These are phyloP conservation scores for Verticillium longisporum DNA, from an alignment of 2,329 filamentous ascomycete genomes.

Conservation along the genomic window DNA sequence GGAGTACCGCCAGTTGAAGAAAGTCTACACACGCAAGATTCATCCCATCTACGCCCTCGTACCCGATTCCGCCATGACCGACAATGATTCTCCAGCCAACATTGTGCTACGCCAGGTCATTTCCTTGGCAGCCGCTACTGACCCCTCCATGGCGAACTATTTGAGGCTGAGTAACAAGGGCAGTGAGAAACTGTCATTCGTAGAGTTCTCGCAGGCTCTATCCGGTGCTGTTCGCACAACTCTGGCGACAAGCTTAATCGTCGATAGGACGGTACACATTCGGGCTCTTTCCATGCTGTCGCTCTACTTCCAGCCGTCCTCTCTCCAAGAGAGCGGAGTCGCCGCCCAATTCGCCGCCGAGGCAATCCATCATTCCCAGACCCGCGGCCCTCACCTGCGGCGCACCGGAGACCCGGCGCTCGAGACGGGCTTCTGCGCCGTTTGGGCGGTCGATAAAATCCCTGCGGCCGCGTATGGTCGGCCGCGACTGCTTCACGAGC, in stretches of 20 bases:
- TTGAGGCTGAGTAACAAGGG: slow-evolving; percentile 35
- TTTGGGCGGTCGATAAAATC: slow-evolving; percentile 56
- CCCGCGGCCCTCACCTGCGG: slow-evolving; percentile 47
- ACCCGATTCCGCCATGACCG: slow-evolving; percentile 25
- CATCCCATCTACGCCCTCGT: slow-evolving; percentile 50
- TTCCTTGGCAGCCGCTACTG: slow-evolving; percentile 46
- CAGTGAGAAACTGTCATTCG: slow-evolving; percentile 29
- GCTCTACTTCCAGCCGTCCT: slow-evolving; percentile 51
- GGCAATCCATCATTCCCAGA: slow-evolving; percentile 51
- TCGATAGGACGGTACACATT: slow-evolving; percentile 47
- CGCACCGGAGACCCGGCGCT: slow-evolving; percentile 28
- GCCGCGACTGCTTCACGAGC: slow-evolving; percentile 52
- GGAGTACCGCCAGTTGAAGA: slow-evolving; percentile 37
- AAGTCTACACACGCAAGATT: slow-evolving; percentile 43
- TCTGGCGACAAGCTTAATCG: slow-evolving; percentile 46
- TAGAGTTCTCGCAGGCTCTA: slow-evolving; percentile 40
- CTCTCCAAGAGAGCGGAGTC: slow-evolving; percentile 45
- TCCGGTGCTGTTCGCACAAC: slow-evolving; percentile 41
- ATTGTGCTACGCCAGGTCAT: slow-evolving; percentile 46
- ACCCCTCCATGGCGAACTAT: slow-evolving; percentile 35
- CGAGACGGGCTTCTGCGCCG: slow-evolving; percentile 47
- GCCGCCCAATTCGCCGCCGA: slow-evolving; percentile 45
- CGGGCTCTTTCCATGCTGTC: slow-evolving; percentile 47
- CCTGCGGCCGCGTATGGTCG: slow-evolving; percentile 54
- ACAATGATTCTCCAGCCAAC: slow-evolving; percentile 22